phyloP scores from a whole-genome alignment of 768 basidiomycete species.

The Inosperma sp. region DNA sequence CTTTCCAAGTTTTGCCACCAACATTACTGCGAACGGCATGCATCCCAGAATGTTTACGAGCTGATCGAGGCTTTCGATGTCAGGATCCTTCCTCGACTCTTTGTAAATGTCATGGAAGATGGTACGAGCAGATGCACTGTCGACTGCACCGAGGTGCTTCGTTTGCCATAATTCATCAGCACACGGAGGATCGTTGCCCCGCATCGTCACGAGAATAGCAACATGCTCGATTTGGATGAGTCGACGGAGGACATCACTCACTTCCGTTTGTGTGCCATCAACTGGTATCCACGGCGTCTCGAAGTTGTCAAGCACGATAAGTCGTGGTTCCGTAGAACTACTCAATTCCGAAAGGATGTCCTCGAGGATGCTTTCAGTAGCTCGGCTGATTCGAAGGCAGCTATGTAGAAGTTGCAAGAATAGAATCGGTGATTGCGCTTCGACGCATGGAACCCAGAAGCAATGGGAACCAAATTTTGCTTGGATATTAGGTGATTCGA shows the following conservation, averaged over 20 bases:
- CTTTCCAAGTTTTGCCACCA: conserved; percentile 26
- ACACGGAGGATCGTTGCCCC: neutral
- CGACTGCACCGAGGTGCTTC: neutral
- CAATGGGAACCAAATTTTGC: conserved; percentile 10
- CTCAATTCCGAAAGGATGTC: conserved; percentile 21
- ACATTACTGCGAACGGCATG: conserved; percentile 32
- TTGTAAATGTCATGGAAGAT: conserved; percentile 2
- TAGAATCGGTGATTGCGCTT: conserved; percentile 5
- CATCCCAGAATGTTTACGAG: conserved; percentile 23
- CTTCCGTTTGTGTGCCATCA: conserved; percentile 8
- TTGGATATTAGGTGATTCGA: conserved; percentile 19
- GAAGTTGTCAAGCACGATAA: conserved; percentile 39
- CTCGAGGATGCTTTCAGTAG: neutral
- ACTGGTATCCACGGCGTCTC: conserved; percentile 35
- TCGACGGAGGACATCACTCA: neutral
- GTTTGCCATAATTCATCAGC: neutral
- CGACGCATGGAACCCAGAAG: conserved; percentile 3
- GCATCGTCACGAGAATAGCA: neutral
- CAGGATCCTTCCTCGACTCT: neutral
- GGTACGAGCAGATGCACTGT: neutral
- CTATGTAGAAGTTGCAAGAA: conserved; percentile 13
- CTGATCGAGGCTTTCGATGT: conserved; percentile 12
- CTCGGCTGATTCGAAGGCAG: neutral
- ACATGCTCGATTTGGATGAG: neutral
- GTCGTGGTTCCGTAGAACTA: conserved; percentile 16